Base-by-base conservation (phyloP, 1,284 basidiomycete genomes). In the Irpex lacteus region DNA sequence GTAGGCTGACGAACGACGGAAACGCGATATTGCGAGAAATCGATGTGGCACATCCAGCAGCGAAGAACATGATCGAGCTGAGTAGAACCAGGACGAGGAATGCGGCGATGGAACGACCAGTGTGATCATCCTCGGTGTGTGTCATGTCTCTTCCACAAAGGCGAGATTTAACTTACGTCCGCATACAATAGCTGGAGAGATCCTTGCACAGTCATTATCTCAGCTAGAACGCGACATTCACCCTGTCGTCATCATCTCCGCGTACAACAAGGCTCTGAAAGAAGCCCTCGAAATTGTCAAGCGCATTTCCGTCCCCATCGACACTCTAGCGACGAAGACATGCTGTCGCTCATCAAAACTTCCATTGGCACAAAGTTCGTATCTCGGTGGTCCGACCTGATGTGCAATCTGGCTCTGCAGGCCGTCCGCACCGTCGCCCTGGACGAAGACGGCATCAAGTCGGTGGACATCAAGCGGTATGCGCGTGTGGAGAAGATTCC, bases 341-440 rank as follows among this genome's bases (percentile, higher is more conserved):
- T 99, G 97, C 88, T 98, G 50, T 86, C 93, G 3, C 87, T 99
- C 72, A 98, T 99, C 85, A 98, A 98, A 80, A 98, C 95, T 0
- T 97, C 95, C 58, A 98, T 99, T 77, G 97, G 97, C n/a, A 99
- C 98, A 64, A 99, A 99, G 78, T 98, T 99, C 73, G 95, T 96
- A 70, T 90, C 89, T 49, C 88, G 97, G 59, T 99, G 97, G 97
- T 94, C 93, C 0, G 95, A 98, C 72, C 89, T 98, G 68, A 99
- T 99, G 97, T 99, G 97, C 80, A 86, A 83, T 67, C 90, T 99
- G 60, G 98, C 98, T 0, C 83, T 99, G 37, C 87, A 97, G 69
- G 96, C 97, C 0, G 94, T 98, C 1, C 88, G 92, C 47, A 96
- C 90, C 1, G 95, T 98, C 59, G 84, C 85, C 0, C 79, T 84